These are phyloP conservation scores for Plasmopara viticola DNA, from an alignment of 352 stramenopile genomes.

Conservation along the genomic window DNA sequence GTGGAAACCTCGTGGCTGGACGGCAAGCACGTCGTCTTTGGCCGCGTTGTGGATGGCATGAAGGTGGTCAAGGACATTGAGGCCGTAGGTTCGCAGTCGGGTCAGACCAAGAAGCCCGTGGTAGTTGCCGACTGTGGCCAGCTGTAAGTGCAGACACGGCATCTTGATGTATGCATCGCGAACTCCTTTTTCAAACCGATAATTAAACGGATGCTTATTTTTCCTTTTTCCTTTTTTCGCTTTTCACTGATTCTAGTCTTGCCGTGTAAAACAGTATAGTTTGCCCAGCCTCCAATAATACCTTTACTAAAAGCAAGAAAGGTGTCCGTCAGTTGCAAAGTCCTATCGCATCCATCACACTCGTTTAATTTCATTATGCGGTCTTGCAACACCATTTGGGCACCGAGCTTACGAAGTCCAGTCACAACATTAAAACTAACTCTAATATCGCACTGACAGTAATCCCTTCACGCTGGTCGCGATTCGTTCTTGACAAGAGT, in stretches of 20 bases:
- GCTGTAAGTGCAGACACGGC: conserved; percentile 35
- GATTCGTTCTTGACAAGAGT: too few species aligned
- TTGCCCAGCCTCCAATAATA: too few species aligned
- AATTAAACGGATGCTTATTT: conserved; percentile 30
- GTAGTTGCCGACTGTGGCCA: conserved; percentile 95
- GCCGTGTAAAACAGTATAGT: neutral
- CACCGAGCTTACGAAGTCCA: too few species aligned
- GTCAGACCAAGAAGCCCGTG: conserved; percentile 86
- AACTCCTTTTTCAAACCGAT: conserved; percentile 21
- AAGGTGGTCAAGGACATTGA: conserved; percentile 98
- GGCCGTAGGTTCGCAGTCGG: conserved; percentile 89
- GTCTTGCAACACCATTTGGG: neutral
- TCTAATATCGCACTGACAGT: too few species aligned
- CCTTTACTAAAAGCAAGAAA: too few species aligned
- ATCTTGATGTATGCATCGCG: neutral
- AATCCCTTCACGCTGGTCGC: too few species aligned
- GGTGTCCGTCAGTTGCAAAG: too few species aligned
- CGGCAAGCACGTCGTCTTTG: conserved; percentile 93
- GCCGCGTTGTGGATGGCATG: conserved; percentile 94
- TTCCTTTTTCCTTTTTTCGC: conserved; percentile 2
- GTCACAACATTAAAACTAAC: too few species aligned
- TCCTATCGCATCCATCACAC: too few species aligned
- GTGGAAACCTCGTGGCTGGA: conserved; percentile 88
- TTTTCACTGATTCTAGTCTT: conserved; percentile 1
- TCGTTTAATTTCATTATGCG: conserved; percentile 22